These are phyloP conservation scores for Cutaneotrichosporon sp. DNA, from an alignment of 1,284 basidiomycete genomes.

Conservation along the genomic window DNA sequence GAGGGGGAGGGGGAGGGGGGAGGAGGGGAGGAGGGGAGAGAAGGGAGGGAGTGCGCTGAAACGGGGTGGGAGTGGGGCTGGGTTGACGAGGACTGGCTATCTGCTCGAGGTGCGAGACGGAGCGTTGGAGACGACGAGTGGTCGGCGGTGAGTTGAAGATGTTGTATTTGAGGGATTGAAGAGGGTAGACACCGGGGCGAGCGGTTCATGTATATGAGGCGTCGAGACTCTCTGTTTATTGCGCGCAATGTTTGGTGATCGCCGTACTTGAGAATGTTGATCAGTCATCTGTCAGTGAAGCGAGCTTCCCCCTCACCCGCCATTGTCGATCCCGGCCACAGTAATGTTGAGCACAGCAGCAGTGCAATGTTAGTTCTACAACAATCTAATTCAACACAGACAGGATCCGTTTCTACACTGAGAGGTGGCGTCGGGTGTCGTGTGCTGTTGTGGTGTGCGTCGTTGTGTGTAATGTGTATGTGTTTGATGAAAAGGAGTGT, in stretches of 20 bases:
- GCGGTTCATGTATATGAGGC: background rate
- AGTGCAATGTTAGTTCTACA: constrained; percentile 9
- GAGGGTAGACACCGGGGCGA: background rate
- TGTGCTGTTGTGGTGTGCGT: background rate
- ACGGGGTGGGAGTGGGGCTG: constrained; percentile 14
- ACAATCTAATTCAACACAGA: constrained; percentile 7
- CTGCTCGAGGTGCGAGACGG: background rate
- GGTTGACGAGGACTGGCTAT: constrained; percentile 19
- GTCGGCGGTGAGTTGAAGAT: background rate
- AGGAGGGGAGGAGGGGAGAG: constrained; percentile 29
- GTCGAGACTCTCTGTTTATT: background rate
- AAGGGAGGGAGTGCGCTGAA: background rate
- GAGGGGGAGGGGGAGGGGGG: constrained; percentile 27
- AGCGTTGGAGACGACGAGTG: no score
- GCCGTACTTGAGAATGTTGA: background rate
- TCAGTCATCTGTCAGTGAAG: background rate
- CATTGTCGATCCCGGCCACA: background rate
- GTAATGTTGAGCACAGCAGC: background rate
- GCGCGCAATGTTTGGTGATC: background rate
- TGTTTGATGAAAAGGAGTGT: background rate
- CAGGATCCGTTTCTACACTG: background rate
- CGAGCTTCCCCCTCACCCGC: background rate
- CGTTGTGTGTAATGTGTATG: background rate
- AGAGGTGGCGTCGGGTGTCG: background rate
- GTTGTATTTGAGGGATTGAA: background rate